Conservation (phyloP, 768 basidiomycete genomes). For the Steccherinum ochraceum region DNA sequence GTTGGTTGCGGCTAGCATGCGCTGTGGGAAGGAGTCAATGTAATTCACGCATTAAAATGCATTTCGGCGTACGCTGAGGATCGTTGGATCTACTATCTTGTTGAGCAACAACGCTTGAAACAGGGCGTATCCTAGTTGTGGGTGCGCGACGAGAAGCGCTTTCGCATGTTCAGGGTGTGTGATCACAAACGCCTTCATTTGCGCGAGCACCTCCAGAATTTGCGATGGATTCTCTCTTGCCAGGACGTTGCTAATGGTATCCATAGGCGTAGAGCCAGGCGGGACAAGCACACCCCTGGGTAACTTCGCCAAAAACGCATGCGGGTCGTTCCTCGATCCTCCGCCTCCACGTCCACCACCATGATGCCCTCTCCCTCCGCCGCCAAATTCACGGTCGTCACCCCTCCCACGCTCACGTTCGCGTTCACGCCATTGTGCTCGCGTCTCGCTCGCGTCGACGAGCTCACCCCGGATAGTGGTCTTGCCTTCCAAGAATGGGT, state of each 20-base stretch:
- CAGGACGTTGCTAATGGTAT: slow-evolving; percentile 80
- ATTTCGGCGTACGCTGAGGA: slow-evolving; percentile 53
- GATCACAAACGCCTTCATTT: slow-evolving; percentile 96
- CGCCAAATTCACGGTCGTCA: slow-evolving; percentile 6
- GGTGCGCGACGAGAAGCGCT: slow-evolving; percentile 70
- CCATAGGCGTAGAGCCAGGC: slow-evolving; percentile 65
- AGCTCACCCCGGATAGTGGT: slow-evolving; percentile 82
- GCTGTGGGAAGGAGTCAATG: slow-evolving; percentile 16
- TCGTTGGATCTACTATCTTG: slow-evolving; percentile 85
- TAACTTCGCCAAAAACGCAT: slow-evolving; percentile 54
- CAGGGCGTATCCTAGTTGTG: slow-evolving; percentile 92
- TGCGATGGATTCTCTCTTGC: slow-evolving; percentile 80
- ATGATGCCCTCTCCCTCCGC: neutral
- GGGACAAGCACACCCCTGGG: slow-evolving; percentile 75
- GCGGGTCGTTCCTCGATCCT: slow-evolving; percentile 12
- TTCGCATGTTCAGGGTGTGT: slow-evolving; percentile 89
- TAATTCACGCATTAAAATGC: neutral
- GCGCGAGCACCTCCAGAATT: slow-evolving; percentile 89
- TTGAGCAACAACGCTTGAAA: slow-evolving; percentile 92
- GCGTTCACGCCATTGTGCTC: slow-evolving; percentile 48
- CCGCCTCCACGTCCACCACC: neutral
- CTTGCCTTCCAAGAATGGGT: slow-evolving; percentile 87
- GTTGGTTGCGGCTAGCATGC: slow-evolving; percentile 44
- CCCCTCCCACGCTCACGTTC: slow-evolving; percentile 27
- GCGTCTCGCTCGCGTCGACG: slow-evolving; percentile 60